phyloP scores from a whole-genome alignment of 768 basidiomycete species.

The Sarcodon aspratus region DNA sequence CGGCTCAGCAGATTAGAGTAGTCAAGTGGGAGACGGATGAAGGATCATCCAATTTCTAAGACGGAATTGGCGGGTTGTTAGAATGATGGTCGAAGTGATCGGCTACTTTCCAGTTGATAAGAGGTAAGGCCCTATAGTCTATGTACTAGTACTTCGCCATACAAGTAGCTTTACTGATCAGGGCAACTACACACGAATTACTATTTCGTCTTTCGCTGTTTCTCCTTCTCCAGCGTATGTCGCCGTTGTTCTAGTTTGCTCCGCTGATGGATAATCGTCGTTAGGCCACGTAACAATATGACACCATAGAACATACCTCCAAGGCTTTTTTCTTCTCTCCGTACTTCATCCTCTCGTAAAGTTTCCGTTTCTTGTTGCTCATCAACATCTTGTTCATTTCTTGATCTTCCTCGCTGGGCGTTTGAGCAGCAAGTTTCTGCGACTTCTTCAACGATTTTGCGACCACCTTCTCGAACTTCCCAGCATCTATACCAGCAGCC shows the following conservation, averaged over 20 bases:
- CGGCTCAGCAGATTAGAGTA: neutral
- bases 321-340: slow-evolving; percentile 63
- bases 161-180: too few species aligned
- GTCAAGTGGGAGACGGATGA: neutral
- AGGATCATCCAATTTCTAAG: neutral
- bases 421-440: slow-evolving; percentile 19
- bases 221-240: slow-evolving; percentile 15
- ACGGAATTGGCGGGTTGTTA: neutral
- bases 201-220: slow-evolving; percentile 10
- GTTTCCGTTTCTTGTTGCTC: slow-evolving; percentile 88
- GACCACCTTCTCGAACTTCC: slow-evolving; percentile 67
- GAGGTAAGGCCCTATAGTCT: too few species aligned
- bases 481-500: slow-evolving; percentile 72
- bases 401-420: slow-evolving; percentile 33
- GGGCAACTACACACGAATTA: neutral
- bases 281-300: slow-evolving; percentile 5
- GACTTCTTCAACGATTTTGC: slow-evolving; percentile 40
- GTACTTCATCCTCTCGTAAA: slow-evolving; percentile 91
- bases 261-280: slow-evolving; percentile 8
- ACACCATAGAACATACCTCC: slow-evolving; percentile 41
- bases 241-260: slow-evolving; percentile 17
- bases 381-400: slow-evolving; percentile 98
- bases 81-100: neutral
- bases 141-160: too few species aligned
- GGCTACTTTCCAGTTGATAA: neutral